Percentiles rank a stretch among this genome's conserved stretches.
Evolutionary conservation across 768 basidiomycete species (phyloP).

Genomic region (Tulasnella sp.): DNA sequence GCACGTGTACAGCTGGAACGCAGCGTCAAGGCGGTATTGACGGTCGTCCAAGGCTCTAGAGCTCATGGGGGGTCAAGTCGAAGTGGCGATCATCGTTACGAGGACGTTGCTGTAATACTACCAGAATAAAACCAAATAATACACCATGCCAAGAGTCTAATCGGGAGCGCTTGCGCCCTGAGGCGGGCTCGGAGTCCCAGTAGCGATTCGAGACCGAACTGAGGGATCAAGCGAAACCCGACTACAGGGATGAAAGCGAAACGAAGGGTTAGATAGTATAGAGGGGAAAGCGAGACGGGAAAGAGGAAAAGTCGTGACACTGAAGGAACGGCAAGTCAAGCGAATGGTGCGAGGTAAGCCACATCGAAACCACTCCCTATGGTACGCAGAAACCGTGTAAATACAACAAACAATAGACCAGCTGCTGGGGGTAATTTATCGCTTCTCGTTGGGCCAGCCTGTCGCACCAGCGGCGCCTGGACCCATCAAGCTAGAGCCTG

Average conservation of each 20-base stretch:
- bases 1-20: background rate
- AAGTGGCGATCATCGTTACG: background rate
- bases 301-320: background rate
- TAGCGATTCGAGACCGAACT: slow-evolving; percentile 11
- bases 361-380: background rate
- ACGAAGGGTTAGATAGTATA: background rate
- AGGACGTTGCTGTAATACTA: background rate
- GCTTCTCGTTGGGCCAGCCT: slow-evolving; percentile 14
- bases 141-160: background rate
- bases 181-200: slow-evolving; percentile 15
- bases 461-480: background rate
- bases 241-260: slow-evolving; percentile 4
- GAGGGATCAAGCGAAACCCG: slow-evolving; percentile 19
- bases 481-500: background rate
- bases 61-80: background rate
- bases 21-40: background rate
- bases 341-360: background rate
- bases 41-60: background rate
- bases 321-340: background rate
- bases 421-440: background rate
- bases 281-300: background rate
- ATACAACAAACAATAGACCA: background rate
- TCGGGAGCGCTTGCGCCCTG: slow-evolving; percentile 9
- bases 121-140: slow-evolving; percentile 8
- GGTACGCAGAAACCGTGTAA: background rate